These are phyloP conservation scores for Ochetophila trinervis DNA, from an alignment of 306 rosid species.

Conservation along the genomic window DNA sequence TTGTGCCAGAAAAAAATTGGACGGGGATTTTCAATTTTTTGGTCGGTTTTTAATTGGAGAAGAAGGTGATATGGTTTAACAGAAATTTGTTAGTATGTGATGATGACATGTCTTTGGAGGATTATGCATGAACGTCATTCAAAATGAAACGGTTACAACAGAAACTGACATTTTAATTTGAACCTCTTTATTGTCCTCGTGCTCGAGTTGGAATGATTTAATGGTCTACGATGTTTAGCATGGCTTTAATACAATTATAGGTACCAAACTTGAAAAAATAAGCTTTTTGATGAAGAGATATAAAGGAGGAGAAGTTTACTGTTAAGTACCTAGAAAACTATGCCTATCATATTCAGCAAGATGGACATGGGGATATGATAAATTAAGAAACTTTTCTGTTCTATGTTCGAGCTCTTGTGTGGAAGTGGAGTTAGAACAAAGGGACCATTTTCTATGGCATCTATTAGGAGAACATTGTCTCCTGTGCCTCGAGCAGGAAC, in stretches of 20 bases:
- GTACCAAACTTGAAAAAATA: background rate
- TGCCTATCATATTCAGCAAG: conserved; percentile 5
- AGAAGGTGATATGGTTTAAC: background rate
- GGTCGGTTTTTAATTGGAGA: background rate
- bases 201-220: background rate
- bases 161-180: background rate
- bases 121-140: background rate
- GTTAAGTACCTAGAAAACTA: background rate
- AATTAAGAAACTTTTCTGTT: conserved; percentile 11
- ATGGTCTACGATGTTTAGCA: background rate
- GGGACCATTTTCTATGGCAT: conserved; percentile 51
- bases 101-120: background rate
- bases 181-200: background rate
- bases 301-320: background rate
- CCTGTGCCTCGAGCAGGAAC: conserved; percentile 68
- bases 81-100: background rate
- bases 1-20: background rate
- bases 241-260: background rate
- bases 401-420: conserved; percentile 8
- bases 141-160: background rate
- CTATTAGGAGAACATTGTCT: conserved; percentile 78
- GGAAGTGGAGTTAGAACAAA: conserved; percentile 14
- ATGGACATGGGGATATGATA: conserved; percentile 21
- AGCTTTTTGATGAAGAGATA: conserved; percentile 5
- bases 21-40: background rate